Conservation (phyloP, 257 asterid genomes). For the Solanum bulbocastanum region DNA sequence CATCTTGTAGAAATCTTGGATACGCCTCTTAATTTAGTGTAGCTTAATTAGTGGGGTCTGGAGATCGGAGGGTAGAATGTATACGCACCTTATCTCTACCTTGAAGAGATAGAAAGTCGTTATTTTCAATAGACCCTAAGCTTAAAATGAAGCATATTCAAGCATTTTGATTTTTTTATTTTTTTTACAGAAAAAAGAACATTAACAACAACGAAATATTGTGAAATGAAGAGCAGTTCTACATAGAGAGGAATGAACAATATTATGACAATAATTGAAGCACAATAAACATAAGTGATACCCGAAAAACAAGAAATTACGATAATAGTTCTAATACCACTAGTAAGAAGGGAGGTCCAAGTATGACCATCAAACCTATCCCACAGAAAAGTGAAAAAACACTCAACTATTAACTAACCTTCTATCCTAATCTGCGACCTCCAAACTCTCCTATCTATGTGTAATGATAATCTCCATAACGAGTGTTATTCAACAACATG, state of each 20-base stretch:
- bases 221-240: background rate
- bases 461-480: background rate
- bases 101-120: background rate
- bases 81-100: background rate
- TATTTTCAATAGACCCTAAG: background rate
- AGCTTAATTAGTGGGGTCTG: background rate
- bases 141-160: background rate
- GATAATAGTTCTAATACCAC: background rate
- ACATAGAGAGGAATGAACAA: background rate
- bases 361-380: background rate
- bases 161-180: background rate
- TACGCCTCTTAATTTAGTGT: background rate
- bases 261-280: background rate
- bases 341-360: background rate
- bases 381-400: background rate
- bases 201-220: too few species aligned
- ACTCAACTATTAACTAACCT: background rate
- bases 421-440: background rate
- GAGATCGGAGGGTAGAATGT: fast-evolving
- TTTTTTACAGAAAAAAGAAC: background rate
- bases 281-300: background rate
- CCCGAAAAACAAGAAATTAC: background rate
- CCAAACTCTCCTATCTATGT: background rate
- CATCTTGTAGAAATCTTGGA: too few species aligned
- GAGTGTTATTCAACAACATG: background rate